Evolutionary conservation across 1,284 basidiomycete genomes (phyloP).

Genomic region (Taiwanofungus camphoratus): DNA sequence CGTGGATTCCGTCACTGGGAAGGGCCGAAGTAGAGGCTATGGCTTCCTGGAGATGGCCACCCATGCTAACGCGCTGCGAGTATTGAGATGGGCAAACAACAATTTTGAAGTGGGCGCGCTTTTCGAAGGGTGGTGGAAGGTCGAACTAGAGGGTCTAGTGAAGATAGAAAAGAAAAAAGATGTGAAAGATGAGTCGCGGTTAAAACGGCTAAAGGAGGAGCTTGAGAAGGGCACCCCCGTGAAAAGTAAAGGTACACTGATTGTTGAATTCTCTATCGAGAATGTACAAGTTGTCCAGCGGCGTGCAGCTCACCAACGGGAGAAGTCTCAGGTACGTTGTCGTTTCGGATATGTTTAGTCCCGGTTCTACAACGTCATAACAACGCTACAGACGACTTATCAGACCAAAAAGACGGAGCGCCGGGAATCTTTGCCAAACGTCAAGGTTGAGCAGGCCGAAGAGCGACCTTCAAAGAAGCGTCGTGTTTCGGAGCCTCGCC

Average conservation of each 20-base stretch:
- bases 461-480: constrained; percentile 21
- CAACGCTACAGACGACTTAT: constrained; percentile 12
- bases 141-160: constrained; percentile 69
- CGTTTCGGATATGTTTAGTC: constrained; percentile 5
- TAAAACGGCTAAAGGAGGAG: constrained; percentile 58
- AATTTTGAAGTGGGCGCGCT: constrained; percentile 63
- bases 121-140: constrained; percentile 79
- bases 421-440: constrained; percentile 12
- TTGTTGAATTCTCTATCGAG: constrained; percentile 92
- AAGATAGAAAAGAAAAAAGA: constrained; percentile 51
- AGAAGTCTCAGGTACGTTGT: constrained; percentile 21
- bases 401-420: constrained; percentile 16
- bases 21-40: constrained; percentile 88
- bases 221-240: constrained; percentile 42
- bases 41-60: constrained; percentile 91
- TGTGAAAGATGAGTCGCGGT: constrained; percentile 43
- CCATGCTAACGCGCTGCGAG: constrained; percentile 87
- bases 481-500: constrained; percentile 17
- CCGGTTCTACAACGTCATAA: constrained; percentile 3
- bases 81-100: constrained; percentile 93
- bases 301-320: constrained; percentile 44
- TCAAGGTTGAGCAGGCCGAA: constrained; percentile 15
- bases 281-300: constrained; percentile 84
- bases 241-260: constrained; percentile 57
- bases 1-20: constrained; percentile 81